Evolutionary conservation across 2,329 filamentous ascomycete genomes (phyloP), one percentile per base, ranked within the genome.

Genomic region (Berkeleyomyces basicola): DNA sequence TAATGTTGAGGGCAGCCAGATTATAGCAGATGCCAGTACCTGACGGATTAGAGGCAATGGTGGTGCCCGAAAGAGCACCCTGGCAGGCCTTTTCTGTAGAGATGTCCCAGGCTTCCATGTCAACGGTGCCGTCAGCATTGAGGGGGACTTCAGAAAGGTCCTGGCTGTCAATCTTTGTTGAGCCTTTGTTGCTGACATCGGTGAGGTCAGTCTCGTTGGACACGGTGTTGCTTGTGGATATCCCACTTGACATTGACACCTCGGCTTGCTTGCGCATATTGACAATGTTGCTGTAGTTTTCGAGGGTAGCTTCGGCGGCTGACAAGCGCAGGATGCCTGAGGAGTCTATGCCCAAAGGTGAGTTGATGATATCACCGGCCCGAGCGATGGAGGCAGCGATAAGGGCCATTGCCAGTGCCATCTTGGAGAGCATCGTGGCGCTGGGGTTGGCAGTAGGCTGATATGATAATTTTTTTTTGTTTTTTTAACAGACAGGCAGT

Each of bases 11-110:
- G 46, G 81, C 82, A 0, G 85, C 84, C 33, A 95, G 73, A 71
- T 93, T 95, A 75, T 92, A 93, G 79, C 89, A 95, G 58, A 88
- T 82, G 64, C 85, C 86, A 58, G 89, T 81, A 59, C 89, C 89
- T 7, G 87, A 86, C 4, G 87, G 86, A 67, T 91, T 92, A 33
- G 81, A 79, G 49, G 83, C 81, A 65, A 78, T 75, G 11, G 76
- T 75, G 58, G 90, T 76, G 36, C 73, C 70, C 2, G 72, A 71
- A 16, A 93, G 76, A 7, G 80, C 78, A 31, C 74, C 68, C 53
- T 74, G 74, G 72, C 88, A 93, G 31, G 84, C 84, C 9, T 74
- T 68, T 40, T 77, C 75, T 6, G 82, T 86, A 51, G 76, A 70
- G 3, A 69, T 67, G 65, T 84, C 75, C 83, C 83, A 87, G 5